These are phyloP conservation scores for Elsinoe necatrix DNA, from an alignment of 2,329 filamentous ascomycete species.

Conservation along the genomic window DNA sequence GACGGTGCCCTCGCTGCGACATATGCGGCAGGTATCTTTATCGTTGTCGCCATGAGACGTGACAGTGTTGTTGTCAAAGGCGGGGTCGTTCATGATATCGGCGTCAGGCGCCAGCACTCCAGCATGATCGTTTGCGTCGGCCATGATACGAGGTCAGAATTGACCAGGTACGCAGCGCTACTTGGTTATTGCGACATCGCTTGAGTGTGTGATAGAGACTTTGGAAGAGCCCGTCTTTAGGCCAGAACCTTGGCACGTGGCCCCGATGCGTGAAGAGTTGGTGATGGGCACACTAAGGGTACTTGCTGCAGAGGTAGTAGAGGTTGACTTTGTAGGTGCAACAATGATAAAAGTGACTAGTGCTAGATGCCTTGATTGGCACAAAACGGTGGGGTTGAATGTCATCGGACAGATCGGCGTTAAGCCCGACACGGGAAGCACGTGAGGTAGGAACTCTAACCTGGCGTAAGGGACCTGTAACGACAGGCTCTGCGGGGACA, in stretches of 20 bases:
- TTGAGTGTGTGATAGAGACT: not conserved
- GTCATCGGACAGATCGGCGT: not conserved
- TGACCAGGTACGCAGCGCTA: not conserved
- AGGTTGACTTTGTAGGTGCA: no score
- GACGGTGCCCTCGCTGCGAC: slow-evolving; percentile 73
- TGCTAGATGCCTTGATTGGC: not conserved
- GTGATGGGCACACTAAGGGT: no score
- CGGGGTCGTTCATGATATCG: slow-evolving; percentile 52
- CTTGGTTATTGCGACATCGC: not conserved
- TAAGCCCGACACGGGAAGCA: not conserved
- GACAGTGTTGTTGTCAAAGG: slow-evolving; percentile 36
- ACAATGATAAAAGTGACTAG: not conserved
- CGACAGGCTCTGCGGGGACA: not conserved
- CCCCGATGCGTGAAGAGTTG: no score
- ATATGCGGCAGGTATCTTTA: slow-evolving; percentile 90
- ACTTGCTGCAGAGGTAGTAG: no score
- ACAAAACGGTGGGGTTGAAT: not conserved
- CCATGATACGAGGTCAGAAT: slow-evolving; percentile 3
- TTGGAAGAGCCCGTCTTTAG: not conserved
- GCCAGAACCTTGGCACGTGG: no score
- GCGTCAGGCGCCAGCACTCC: slow-evolving; percentile 22
- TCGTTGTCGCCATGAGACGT: slow-evolving; percentile 32
- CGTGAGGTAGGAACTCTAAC: not conserved
- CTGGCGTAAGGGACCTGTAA: not conserved
- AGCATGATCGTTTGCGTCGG: not conserved